Evolutionary conservation across 176 grass and related monocot genomes (phyloP).

Genomic region (Carex cristatella): DNA sequence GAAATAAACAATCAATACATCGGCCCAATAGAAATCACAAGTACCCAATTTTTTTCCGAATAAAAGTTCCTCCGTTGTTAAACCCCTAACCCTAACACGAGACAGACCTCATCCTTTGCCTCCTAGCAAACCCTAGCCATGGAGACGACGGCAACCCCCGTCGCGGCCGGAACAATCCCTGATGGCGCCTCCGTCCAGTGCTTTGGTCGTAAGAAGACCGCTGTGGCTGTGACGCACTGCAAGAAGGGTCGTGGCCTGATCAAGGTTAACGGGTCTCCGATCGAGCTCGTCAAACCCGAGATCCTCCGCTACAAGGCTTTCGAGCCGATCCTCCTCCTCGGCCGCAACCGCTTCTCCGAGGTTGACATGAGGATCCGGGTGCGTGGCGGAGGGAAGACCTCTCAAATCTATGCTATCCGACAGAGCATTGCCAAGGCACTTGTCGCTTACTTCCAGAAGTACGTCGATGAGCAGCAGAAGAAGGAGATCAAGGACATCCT

Average conservation of each 20-base stretch:
- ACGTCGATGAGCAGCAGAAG: conserved; percentile 69
- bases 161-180: conserved; percentile 10
- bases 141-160: neutral
- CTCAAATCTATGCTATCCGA: conserved; percentile 78
- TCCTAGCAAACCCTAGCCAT: neutral
- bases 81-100: no score
- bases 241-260: conserved; percentile 72
- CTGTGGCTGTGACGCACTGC: conserved; percentile 68
- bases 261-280: conserved; percentile 75
- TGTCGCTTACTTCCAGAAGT: conserved; percentile 79
- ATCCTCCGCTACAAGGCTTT: conserved; percentile 68
- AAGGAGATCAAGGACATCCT: conserved; percentile 89
- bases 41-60: no score
- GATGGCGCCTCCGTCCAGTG: conserved; percentile 52
- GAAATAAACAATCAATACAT: no score
- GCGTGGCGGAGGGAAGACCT: conserved; percentile 62
- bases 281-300: conserved; percentile 77
- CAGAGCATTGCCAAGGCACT: conserved; percentile 79
- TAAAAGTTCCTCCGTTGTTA: no score
- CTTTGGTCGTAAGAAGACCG: conserved; percentile 85
- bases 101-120: no score
- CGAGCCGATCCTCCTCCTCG: conserved; percentile 67
- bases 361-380: conserved; percentile 91
- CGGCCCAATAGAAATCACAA: no score
- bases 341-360: conserved; percentile 50